phyloP scores from a whole-genome alignment of 257 asterid species.

The Apocynum venetum region DNA sequence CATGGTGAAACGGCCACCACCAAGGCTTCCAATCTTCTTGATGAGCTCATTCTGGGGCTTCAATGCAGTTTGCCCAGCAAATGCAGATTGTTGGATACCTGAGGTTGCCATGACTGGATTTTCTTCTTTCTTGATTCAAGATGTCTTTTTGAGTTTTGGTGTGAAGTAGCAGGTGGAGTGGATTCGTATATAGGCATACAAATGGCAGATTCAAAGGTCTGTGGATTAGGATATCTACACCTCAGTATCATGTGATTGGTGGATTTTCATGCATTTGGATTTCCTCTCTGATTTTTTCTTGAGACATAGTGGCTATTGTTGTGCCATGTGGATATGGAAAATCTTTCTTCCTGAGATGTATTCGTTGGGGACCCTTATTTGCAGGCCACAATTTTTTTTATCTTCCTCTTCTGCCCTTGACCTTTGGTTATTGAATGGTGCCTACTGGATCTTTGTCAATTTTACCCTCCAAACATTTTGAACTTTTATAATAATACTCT shows the following conservation, averaged over 20 bases:
- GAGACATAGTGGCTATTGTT: slow-evolving; percentile 30
- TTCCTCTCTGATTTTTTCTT: slow-evolving; percentile 27
- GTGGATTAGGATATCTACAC: slow-evolving; percentile 42
- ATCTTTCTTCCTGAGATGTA: slow-evolving; percentile 18
- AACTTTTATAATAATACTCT: no score
- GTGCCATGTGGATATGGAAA: slow-evolving; percentile 43
- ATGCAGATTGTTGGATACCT: slow-evolving; percentile 69
- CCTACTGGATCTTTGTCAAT: no score
- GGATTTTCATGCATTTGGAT: slow-evolving; percentile 31
- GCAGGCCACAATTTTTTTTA: slow-evolving; percentile 2
- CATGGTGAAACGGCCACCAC: slow-evolving; percentile 75
- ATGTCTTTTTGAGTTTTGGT: slow-evolving; percentile 1
- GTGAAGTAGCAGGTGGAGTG: neutral
- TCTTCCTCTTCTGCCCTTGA: neutral
- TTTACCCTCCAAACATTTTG: no score
- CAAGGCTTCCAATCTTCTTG: slow-evolving; percentile 51
- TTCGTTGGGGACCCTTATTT: neutral
- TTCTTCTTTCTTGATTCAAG: neutral
- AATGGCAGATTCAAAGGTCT: neutral
- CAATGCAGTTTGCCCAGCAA: slow-evolving; percentile 58
- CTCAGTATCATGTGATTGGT: slow-evolving; percentile 55
- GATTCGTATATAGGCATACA: slow-evolving; percentile 19
- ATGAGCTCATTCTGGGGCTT: slow-evolving; percentile 63
- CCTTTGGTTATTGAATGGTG: neutral
- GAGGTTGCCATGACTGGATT: slow-evolving; percentile 49